Evolutionary conservation across 2,329 filamentous ascomycete species (phyloP).

Genomic region (Keithomyces neogunnii): DNA sequence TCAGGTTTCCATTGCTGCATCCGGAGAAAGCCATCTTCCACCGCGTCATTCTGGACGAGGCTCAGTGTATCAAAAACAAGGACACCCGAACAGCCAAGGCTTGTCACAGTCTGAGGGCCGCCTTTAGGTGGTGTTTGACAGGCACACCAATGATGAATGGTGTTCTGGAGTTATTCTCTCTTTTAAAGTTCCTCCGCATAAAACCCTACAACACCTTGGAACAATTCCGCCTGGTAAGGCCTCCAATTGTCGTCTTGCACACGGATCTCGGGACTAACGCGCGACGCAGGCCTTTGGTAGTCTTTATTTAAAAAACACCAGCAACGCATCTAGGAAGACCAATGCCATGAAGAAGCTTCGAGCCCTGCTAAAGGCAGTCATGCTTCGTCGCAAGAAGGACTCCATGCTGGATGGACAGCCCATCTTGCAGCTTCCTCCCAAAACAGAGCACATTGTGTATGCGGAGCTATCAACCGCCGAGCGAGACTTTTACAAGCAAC

Average conservation of each 20-base stretch:
- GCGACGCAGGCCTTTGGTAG: conserved; percentile 30
- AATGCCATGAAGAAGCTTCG: conserved; percentile 66
- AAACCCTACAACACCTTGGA: conserved; percentile 61
- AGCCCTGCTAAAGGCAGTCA: conserved; percentile 67
- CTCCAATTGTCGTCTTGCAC: background rate
- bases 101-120: conserved; percentile 55
- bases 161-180: conserved; percentile 66
- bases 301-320: no score
- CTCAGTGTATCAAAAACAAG: conserved; percentile 74
- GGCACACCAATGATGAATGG: conserved; percentile 88
- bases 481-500: conserved; percentile 65
- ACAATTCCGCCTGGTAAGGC: conserved; percentile 48
- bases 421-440: conserved; percentile 66
- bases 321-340: conserved; percentile 26
- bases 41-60: conserved; percentile 78
- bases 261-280: conserved; percentile 9
- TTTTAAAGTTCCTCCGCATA: conserved; percentile 71
- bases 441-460: conserved; percentile 68
- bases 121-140: conserved; percentile 71
- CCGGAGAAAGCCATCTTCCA: conserved; percentile 56
- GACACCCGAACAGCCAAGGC: conserved; percentile 64
- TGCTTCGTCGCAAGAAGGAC: conserved; percentile 75
- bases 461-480: conserved; percentile 68
- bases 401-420: conserved; percentile 73
- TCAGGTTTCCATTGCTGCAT: conserved; percentile 51